Conservation (phyloP, 1,284 basidiomycete genomes). For the Ceratobasidium papillatum region DNA sequence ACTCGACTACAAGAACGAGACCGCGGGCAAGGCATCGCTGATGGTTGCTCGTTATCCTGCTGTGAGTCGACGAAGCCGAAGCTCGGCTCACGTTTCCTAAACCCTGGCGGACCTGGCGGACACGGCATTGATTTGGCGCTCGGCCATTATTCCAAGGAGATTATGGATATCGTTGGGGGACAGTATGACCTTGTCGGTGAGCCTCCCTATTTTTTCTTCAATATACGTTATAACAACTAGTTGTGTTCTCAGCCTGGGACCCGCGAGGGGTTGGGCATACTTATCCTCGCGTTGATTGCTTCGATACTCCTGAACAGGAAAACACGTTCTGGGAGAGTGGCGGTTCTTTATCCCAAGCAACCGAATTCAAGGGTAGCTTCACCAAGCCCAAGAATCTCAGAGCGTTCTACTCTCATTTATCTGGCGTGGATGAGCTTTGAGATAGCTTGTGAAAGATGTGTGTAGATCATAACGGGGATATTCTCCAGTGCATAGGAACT, state of each 20-base stretch:
- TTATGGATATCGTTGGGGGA: neutral
- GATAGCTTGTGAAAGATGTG: too few relatives aligned
- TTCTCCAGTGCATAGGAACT: too few relatives aligned
- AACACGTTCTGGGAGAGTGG: too few relatives aligned
- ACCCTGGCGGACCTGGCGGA: constrained; percentile 29
- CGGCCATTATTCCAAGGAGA: neutral
- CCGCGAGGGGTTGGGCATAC: constrained; percentile 44
- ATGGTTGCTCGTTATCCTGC: constrained; percentile 16
- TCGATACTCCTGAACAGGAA: constrained; percentile 6
- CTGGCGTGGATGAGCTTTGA: too few relatives aligned
- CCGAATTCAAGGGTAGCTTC: too few relatives aligned
- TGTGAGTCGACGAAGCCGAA: constrained; percentile 8
- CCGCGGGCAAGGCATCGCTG: constrained; percentile 35
- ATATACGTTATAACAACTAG: constrained; percentile 31
- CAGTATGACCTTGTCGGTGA: constrained; percentile 3
- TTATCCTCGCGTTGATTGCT: constrained; percentile 10
- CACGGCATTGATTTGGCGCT: neutral
- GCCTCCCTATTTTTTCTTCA: constrained; percentile 24
- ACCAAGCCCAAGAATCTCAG: too few relatives aligned
- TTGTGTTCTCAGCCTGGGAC: constrained; percentile 44
- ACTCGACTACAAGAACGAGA: constrained; percentile 29
- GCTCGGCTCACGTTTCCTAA: constrained; percentile 36
- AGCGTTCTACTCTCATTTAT: too few relatives aligned
- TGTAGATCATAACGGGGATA: too few relatives aligned
- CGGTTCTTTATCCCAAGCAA: too few relatives aligned